A percentile compares a stretch with the other conserved stretches of the same genome.
phyloP scores from a whole-genome alignment of 2,329 filamentous ascomycete genomes.

The Hansfordia pulvinata region DNA sequence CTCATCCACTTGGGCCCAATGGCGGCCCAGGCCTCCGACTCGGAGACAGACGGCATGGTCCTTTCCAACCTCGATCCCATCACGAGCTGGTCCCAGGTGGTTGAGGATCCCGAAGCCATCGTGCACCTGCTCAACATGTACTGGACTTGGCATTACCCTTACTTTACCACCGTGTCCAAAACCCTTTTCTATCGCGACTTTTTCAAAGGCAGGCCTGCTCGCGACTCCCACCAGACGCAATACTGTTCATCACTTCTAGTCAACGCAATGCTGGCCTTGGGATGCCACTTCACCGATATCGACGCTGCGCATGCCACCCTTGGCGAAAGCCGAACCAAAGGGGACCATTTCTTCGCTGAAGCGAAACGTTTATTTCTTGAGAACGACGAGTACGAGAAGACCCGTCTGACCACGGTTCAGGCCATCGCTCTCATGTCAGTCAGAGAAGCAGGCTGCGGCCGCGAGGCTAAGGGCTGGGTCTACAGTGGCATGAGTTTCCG shows the following conservation, averaged over 20 bases:
- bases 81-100: conserved; percentile 79
- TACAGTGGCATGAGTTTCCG: conserved; percentile 98
- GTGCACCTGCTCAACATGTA: conserved; percentile 92
- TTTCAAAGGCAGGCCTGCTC: conserved; percentile 48
- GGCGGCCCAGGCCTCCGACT: conserved; percentile 23
- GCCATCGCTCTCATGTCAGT: conserved; percentile 93
- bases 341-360: conserved; percentile 92
- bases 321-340: conserved; percentile 71
- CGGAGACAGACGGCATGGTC: conserved; percentile 30
- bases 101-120: conserved; percentile 63
- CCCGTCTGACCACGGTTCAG: conserved; percentile 79
- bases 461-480: conserved; percentile 94
- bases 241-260: conserved; percentile 87
- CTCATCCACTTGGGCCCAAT: conserved; percentile 63
- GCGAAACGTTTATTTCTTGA: conserved; percentile 82
- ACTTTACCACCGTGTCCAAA: conserved; percentile 84
- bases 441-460: conserved; percentile 82
- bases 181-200: conserved; percentile 81
- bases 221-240: conserved; percentile 38
- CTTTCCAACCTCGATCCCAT: conserved; percentile 52
- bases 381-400: conserved; percentile 86
- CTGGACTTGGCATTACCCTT: conserved; percentile 95
- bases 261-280: conserved; percentile 85
- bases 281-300: conserved; percentile 81
- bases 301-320: conserved; percentile 57